Percentiles rank a stretch among this genome's conserved stretches.
Conservation (phyloP, 257 asterid genomes). For the Ajuga chamaepitys region DNA sequence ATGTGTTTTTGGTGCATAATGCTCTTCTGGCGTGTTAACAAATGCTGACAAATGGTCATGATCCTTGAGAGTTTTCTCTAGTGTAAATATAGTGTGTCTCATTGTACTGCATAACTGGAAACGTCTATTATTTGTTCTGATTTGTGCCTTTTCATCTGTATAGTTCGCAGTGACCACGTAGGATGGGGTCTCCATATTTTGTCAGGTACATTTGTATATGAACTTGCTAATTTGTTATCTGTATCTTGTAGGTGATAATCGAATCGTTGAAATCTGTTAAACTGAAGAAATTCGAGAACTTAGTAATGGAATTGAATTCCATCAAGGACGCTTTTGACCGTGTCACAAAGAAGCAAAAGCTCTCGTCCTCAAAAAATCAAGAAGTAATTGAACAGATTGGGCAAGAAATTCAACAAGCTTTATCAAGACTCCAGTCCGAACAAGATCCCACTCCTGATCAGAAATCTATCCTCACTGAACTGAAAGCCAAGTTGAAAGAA, state of each 20-base stretch:
- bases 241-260: slow-evolving; percentile 25
- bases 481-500: slow-evolving; percentile 63
- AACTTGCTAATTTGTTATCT: background rate
- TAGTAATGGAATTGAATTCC: slow-evolving; percentile 68
- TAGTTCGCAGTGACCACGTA: background rate
- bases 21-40: background rate
- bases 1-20: background rate
- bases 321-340: slow-evolving; percentile 85
- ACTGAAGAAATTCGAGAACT: slow-evolving; percentile 18
- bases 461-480: slow-evolving; percentile 43
- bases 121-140: background rate
- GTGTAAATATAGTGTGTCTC: background rate
- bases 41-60: background rate
- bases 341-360: slow-evolving; percentile 79
- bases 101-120: background rate
- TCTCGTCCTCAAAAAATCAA: slow-evolving; percentile 66
- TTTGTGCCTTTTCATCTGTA: background rate
- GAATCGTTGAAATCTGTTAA: slow-evolving; percentile 1
- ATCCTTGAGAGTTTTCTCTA: background rate
- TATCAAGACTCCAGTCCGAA: slow-evolving; percentile 47
- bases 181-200: background rate
- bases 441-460: slow-evolving; percentile 40
- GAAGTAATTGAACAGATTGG: slow-evolving; percentile 65
- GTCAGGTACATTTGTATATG: background rate
- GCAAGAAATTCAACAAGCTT: slow-evolving; percentile 66